Evolutionary conservation across 2,329 filamentous ascomycete species (phyloP).

Genomic region (Colletotrichum lentis): DNA sequence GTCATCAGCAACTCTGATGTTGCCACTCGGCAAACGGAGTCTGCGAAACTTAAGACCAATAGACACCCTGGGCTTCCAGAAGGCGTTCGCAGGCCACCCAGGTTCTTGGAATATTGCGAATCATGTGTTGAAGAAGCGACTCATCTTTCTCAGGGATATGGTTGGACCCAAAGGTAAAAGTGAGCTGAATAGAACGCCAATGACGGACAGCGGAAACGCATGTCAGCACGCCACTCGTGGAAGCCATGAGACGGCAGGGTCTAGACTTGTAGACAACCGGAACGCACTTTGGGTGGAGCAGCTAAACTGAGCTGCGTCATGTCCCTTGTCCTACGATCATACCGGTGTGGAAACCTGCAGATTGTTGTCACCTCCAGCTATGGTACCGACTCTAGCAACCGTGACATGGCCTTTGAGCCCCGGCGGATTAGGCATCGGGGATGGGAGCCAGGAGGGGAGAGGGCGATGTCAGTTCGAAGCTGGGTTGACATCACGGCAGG

Average conservation of each 20-base stretch:
- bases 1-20: background rate
- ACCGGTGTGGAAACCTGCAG: background rate
- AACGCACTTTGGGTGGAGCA: background rate
- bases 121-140: slow-evolving; percentile 44
- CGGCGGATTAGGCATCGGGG: background rate
- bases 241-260: background rate
- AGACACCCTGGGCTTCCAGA: slow-evolving; percentile 4
- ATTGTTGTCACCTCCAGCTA: background rate
- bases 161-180: slow-evolving; percentile 13
- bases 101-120: slow-evolving; percentile 45
- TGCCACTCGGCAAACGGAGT: slow-evolving; percentile 1
- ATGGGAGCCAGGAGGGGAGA: background rate
- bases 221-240: slow-evolving; percentile 16
- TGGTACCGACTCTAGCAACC: background rate
- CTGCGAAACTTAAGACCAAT: slow-evolving; percentile 31
- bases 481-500: slow-evolving; percentile 30
- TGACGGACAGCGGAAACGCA: slow-evolving; percentile 21
- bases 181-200: slow-evolving; percentile 23
- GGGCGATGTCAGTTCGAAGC: slow-evolving; percentile 16
- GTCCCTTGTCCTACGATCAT: background rate
- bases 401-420: background rate
- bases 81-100: slow-evolving; percentile 35
- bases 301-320: background rate
- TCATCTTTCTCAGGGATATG: slow-evolving; percentile 23
- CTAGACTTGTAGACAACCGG: background rate